These are phyloP conservation scores for Sanguinoderma infundibulare DNA, from an alignment of 1,284 basidiomycete genomes.

Conservation along the genomic window DNA sequence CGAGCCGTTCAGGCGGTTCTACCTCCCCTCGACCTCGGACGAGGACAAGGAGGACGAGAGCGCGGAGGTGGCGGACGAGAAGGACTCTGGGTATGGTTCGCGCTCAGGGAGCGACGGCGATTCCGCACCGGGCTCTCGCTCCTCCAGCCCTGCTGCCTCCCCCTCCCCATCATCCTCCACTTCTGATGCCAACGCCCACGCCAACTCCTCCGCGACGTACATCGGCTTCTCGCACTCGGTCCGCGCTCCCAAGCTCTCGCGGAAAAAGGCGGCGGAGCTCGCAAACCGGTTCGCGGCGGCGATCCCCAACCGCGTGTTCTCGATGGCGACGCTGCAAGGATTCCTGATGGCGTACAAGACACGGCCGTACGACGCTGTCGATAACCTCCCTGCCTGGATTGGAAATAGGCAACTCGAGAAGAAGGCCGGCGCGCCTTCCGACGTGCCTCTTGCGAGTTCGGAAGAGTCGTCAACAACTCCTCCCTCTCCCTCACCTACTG, in stretches of 20 bases:
- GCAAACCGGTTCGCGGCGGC: conserved; percentile 58
- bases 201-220: conserved; percentile 19
- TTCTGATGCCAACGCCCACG: not conserved
- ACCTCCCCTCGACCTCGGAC: conserved; percentile 38
- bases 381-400: conserved; percentile 35
- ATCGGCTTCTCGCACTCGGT: conserved; percentile 36
- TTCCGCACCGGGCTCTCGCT: conserved; percentile 5
- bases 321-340: conserved; percentile 78
- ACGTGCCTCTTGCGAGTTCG: conserved; percentile 2
- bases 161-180: not conserved
- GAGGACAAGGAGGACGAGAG: not conserved
- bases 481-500: not conserved
- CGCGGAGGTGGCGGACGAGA: conserved; percentile 16
- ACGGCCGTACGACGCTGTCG: conserved; percentile 59
- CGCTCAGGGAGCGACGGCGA: conserved; percentile 7
- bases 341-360: conserved; percentile 76
- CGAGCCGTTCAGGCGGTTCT: conserved; percentile 71
- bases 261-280: conserved; percentile 42
- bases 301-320: conserved; percentile 68
- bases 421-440: conserved; percentile 18
- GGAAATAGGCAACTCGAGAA: conserved; percentile 28
- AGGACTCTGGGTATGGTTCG: conserved; percentile 24
- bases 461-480: not conserved
- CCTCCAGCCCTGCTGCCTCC: not conserved
- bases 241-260: conserved; percentile 39